Evolutionary conservation across 148 eudicot species (phyloP).

Genomic region (Rhododendron vialii): DNA sequence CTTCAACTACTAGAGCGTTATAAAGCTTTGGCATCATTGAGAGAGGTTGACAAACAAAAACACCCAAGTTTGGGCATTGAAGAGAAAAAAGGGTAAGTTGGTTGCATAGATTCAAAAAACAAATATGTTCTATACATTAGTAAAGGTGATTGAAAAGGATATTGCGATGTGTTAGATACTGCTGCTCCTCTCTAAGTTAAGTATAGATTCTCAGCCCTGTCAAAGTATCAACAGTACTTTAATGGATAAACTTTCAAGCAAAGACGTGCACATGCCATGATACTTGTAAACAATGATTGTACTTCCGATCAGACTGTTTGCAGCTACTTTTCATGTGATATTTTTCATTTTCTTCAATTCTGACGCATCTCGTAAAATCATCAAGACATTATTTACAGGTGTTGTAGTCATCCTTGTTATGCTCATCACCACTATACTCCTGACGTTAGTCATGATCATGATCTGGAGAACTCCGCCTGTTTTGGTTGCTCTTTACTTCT

Average conservation of each 20-base stretch:
- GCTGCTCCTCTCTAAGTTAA: not conserved
- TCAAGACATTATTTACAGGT: constrained; percentile 34
- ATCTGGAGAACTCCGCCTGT: constrained; percentile 52
- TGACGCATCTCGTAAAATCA: not conserved
- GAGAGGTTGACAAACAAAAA: not conserved
- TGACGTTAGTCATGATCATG: constrained; percentile 60
- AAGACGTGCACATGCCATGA: not conserved
- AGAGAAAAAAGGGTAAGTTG: not conserved
- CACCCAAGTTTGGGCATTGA: not conserved
- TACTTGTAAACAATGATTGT: not conserved
- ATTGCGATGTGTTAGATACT: not conserved
- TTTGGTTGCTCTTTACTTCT: constrained; percentile 41
- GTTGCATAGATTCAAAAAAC: not conserved
- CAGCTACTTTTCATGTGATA: not conserved
- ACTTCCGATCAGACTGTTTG: not conserved
- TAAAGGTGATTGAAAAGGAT: not conserved
- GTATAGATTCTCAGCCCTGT: not conserved
- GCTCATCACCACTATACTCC: constrained; percentile 62
- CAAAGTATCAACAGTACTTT: not conserved
- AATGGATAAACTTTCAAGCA: not conserved
- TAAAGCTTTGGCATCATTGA: not conserved
- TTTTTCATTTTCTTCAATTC: not conserved
- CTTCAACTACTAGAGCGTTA: too few species aligned
- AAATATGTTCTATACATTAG: not conserved
- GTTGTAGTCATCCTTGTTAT: constrained; percentile 70